Percentiles rank a stretch among this genome's conserved stretches.
Evolutionary conservation across 2,329 filamentous ascomycete genomes (phyloP).

Genomic region (Botrytis paeoniae): DNA sequence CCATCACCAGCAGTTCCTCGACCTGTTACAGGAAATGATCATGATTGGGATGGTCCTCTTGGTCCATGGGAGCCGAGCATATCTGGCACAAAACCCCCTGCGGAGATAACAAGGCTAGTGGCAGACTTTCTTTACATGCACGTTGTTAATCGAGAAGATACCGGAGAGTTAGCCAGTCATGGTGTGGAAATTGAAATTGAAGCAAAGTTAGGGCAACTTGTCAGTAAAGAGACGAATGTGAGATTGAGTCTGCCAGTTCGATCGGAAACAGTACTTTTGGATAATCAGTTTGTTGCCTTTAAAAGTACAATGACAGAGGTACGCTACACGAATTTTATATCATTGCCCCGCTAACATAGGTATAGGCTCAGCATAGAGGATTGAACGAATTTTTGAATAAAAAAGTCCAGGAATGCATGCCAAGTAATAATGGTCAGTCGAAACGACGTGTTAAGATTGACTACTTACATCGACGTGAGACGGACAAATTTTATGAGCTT

Average conservation of each 20-base stretch:
- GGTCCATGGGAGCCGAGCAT: constrained; percentile 66
- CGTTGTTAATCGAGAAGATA: constrained; percentile 65
- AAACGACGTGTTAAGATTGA: constrained; percentile 59
- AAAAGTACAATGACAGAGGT: constrained; percentile 89
- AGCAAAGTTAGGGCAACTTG: constrained; percentile 82
- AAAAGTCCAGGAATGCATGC: constrained; percentile 56
- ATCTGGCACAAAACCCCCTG: constrained; percentile 65
- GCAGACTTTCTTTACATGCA: constrained; percentile 76
- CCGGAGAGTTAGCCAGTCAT: constrained; percentile 58
- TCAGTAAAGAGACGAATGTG: constrained; percentile 68
- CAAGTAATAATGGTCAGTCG: constrained; percentile 45
- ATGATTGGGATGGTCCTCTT: constrained; percentile 36
- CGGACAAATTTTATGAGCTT: constrained; percentile 80
- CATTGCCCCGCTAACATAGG: constrained; percentile 22
- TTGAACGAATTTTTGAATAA: constrained; percentile 85
- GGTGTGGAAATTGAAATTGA: constrained; percentile 86
- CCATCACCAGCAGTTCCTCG: constrained; percentile 22
- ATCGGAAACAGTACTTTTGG: constrained; percentile 67
- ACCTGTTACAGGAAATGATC: constrained; percentile 14
- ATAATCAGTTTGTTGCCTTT: constrained; percentile 64
- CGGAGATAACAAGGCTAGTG: constrained; percentile 72
- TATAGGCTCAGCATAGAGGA: constrained; percentile 71
- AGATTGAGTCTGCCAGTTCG: constrained; percentile 65
- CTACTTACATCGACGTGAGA: constrained; percentile 79
- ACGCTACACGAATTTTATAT: constrained; percentile 37